Base-by-base conservation (phyloP, 2,329 filamentous ascomycete genomes). In the Macrophomina tecta region DNA sequence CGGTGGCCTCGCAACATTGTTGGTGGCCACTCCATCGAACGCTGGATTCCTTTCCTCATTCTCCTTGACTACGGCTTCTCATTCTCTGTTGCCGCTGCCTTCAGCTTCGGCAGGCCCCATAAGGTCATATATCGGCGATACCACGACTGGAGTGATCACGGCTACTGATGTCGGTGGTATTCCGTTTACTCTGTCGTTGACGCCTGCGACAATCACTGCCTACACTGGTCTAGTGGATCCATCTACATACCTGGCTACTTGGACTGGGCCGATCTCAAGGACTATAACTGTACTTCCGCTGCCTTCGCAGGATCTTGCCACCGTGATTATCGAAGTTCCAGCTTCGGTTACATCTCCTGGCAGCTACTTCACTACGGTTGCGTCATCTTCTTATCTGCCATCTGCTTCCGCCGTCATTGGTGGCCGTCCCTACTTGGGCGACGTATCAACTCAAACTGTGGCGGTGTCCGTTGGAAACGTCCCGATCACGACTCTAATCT, bases 361-460 rank as follows among this genome's bases (percentile, higher is more conserved):
- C 23, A 23, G 23, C 23, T 23, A 23, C 2, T 23, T 1, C 3
- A 23, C 23, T 23, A 38, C 36, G 36, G 36, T 12, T 38, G 36
- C 36, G 23, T 23, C 23, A 38, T 38, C 36, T 38, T 38, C 36
- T 38, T 38, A 7, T 38, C 36, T 32, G 42, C 32, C 30, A 16
- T 30, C 38, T 16, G 2, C 9, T 6, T 28, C 34, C 34, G 34
- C 53, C 3, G 9, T 14, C 11, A 5, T n/a, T n/a, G 32, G 14
- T 23, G 30, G 45, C 16, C 28, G 32, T 12, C 60, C 32, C 4
- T 63, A 63, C n/a, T 3, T 63, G 28, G 60, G 60, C 32, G 60
- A 38, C 16, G 36, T 38, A 7, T 38, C 45, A n/a, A 32, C 48
- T 9, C 32, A 18, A 11, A 34, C 28, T 11, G 4, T 64, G 4